These are phyloP conservation scores for Penicillium odoratum DNA, from an alignment of 495 filamentous ascomycete genomes.

Conservation along the genomic window DNA sequence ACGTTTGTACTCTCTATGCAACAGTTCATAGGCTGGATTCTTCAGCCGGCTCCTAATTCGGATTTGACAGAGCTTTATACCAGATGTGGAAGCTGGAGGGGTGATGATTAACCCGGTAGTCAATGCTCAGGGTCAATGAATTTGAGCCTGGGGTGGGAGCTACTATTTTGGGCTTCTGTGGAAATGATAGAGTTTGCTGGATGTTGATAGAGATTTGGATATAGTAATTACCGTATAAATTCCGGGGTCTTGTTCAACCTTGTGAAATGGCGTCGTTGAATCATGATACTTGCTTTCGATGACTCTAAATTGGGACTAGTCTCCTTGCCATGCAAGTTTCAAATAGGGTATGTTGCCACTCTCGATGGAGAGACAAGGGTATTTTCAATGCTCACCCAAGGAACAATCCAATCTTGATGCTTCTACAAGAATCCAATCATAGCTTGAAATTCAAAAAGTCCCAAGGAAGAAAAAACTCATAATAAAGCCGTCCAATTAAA, in stretches of 20 bases:
- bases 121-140: neutral
- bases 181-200: neutral
- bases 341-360: neutral
- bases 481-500: neutral
- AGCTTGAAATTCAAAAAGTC: neutral
- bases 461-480: neutral
- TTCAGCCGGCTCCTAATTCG: neutral
- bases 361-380: neutral
- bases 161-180: neutral
- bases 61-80: neutral
- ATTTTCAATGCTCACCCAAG: neutral
- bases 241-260: neutral
- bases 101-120: neutral
- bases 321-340: neutral
- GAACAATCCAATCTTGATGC: neutral
- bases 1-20: neutral
- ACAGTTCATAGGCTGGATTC: neutral
- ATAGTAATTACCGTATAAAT: neutral
- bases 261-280: neutral
- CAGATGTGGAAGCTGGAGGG: neutral
- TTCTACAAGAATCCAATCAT: neutral
- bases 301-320: neutral
- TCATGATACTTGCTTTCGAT: neutral
- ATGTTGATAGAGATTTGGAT: neutral
- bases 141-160: neutral